Evolutionary conservation across 2,329 filamentous ascomycete genomes (phyloP).

Genomic region (Trichoderma sp.): DNA sequence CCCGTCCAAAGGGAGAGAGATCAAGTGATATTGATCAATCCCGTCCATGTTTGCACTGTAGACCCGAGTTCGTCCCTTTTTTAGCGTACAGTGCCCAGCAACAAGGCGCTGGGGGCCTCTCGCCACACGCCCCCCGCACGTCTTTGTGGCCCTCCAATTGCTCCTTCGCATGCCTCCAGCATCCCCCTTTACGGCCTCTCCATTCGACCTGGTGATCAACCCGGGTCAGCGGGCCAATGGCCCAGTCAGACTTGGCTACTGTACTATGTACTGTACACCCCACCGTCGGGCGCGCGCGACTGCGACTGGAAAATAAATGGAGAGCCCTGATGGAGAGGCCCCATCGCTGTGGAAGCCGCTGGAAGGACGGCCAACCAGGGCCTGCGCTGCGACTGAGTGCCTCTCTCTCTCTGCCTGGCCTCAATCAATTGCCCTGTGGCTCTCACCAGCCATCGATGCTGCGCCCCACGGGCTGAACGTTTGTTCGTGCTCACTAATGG

Average conservation of each 20-base stretch:
- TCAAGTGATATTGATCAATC: neutral
- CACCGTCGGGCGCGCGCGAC: conserved; percentile 7
- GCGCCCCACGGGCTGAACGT: conserved; percentile 18
- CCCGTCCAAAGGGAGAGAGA: neutral
- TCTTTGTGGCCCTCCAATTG: conserved; percentile 6
- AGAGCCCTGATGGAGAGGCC: conserved; percentile 6
- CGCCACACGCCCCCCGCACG: conserved; percentile 9
- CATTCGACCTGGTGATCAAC: conserved; percentile 26
- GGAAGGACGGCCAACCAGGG: conserved; percentile 18
- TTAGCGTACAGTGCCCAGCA: neutral
- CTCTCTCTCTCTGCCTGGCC: neutral
- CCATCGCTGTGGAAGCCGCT: conserved; percentile 24
- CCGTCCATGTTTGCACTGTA: neutral
- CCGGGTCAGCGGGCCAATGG: conserved; percentile 23
- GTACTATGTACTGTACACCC: no score
- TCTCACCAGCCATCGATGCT: conserved; percentile 17
- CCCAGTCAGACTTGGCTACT: conserved; percentile 18
- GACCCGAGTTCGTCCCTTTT: neutral
- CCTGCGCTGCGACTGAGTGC: neutral
- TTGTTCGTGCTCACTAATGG: neutral
- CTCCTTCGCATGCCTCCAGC: conserved; percentile 16
- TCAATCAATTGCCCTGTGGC: neutral
- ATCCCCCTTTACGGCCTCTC: conserved; percentile 15
- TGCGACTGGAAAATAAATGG: neutral
- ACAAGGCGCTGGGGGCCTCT: neutral